phyloP scores from a whole-genome alignment of 441 rosid genomes.

The Gossypium schwendimanii region DNA sequence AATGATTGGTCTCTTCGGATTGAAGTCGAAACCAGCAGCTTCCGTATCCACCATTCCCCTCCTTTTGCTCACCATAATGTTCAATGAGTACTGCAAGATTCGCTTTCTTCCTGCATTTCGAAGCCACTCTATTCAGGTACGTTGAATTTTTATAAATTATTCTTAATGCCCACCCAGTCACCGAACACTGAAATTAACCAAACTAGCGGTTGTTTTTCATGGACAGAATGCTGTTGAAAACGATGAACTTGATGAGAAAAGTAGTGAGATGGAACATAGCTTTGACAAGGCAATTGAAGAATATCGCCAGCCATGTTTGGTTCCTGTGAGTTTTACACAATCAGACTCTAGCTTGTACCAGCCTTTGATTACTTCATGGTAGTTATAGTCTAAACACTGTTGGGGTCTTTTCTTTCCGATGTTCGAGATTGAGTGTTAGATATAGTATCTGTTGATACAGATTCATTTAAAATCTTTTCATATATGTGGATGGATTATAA shows the following conservation, averaged over 20 bases:
- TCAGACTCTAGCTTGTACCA: conserved; percentile 33
- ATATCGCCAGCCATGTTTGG: conserved; percentile 49
- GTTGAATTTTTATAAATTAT: not conserved
- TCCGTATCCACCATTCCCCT: conserved; percentile 72
- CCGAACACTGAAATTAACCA: not conserved
- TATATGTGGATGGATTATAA: no score
- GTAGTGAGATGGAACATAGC: conserved; percentile 36
- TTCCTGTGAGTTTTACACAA: conserved; percentile 22
- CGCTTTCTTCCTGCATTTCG: conserved; percentile 78
- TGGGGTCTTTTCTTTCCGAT: no score
- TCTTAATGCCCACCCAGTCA: not conserved
- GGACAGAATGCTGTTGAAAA: conserved; percentile 57
- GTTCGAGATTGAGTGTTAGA: no score
- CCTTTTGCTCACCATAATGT: conserved; percentile 53
- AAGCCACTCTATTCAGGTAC: conserved; percentile 52
- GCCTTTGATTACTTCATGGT: conserved; percentile 35
- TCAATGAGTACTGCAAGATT: conserved; percentile 83
- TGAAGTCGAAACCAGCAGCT: conserved; percentile 81
- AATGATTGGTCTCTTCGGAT: conserved; percentile 83
- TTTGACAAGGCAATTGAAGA: conserved; percentile 40
- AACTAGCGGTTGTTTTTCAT: not conserved
- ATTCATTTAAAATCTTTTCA: no score
- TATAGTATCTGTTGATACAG: no score
- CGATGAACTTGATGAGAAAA: conserved; percentile 57
- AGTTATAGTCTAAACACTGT: not conserved